Evolutionary conservation across 2,329 filamentous ascomycete species (phyloP).

Genomic region (Gaeumannomyces tritici): DNA sequence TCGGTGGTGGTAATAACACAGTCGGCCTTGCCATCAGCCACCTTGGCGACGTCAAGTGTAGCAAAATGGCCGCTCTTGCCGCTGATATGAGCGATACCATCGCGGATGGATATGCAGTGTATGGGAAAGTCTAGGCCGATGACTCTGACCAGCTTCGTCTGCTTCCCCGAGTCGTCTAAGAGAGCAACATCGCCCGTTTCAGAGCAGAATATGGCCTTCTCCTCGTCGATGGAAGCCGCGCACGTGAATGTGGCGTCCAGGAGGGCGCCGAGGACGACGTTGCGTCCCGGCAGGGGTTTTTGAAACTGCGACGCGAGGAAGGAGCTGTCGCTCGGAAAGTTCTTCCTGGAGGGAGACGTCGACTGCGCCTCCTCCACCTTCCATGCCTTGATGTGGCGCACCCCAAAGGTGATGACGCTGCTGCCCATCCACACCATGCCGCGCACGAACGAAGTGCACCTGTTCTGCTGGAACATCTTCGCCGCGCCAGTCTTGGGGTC

Average conservation of each 20-base stretch:
- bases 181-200: slow-evolving; percentile 86
- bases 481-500: slow-evolving; percentile 74
- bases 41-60: slow-evolving; percentile 38
- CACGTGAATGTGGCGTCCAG: slow-evolving; percentile 80
- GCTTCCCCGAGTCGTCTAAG: slow-evolving; percentile 65
- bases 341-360: slow-evolving; percentile 54
- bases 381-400: slow-evolving; percentile 92
- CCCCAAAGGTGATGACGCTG: slow-evolving; percentile 75
- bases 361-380: slow-evolving; percentile 58
- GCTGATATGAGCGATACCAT: slow-evolving; percentile 54
- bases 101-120: slow-evolving; percentile 54
- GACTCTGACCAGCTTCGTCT: slow-evolving; percentile 60
- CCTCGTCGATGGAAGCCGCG: slow-evolving; percentile 60
- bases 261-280: slow-evolving; percentile 73
- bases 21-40: slow-evolving; percentile 30
- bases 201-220: slow-evolving; percentile 72
- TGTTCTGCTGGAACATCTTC: slow-evolving; percentile 74
- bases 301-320: slow-evolving; percentile 29
- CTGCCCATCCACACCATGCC: slow-evolving; percentile 88
- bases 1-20: slow-evolving; percentile 28
- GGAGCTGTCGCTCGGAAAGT: slow-evolving; percentile 34
- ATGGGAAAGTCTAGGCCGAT: slow-evolving; percentile 59
- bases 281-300: slow-evolving; percentile 73
- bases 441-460: slow-evolving; percentile 79
- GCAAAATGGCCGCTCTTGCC: slow-evolving; percentile 54